Percentiles rank a stretch among this genome's conserved stretches.
Conservation (phyloP, 441 rosid species). For the Aleurites moluccanus region DNA sequence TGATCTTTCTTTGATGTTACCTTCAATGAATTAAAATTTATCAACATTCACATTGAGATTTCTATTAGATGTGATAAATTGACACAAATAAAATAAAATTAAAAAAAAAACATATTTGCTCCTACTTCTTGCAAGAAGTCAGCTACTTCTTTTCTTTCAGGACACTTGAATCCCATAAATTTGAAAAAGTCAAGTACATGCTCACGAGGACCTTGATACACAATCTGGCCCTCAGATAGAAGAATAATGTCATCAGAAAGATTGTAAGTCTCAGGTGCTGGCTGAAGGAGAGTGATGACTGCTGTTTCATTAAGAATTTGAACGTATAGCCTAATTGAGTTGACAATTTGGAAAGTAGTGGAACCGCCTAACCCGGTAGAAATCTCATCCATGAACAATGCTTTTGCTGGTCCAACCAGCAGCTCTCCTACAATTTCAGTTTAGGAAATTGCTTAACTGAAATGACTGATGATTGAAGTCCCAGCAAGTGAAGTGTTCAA, state of each 20-base stretch:
- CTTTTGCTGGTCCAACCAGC: constrained; percentile 73
- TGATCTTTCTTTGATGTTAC: constrained; percentile 92
- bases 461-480: too few relatives aligned
- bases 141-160: constrained; percentile 77
- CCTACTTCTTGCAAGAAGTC: constrained; percentile 90
- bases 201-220: constrained; percentile 76
- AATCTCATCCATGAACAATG: constrained; percentile 77
- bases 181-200: constrained; percentile 64
- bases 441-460: too few relatives aligned
- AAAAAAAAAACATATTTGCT: too few relatives aligned
- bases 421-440: constrained; percentile 57
- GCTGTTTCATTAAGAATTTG: constrained; percentile 69
- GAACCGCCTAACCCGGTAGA: constrained; percentile 86
- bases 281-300: constrained; percentile 85
- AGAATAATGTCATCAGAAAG: constrained; percentile 78
- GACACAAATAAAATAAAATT: too few relatives aligned
- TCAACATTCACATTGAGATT: too few relatives aligned
- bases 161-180: constrained; percentile 75
- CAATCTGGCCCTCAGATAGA: constrained; percentile 63
- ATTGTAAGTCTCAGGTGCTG: constrained; percentile 78
- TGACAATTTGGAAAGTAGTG: constrained; percentile 70
- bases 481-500: too few relatives aligned
- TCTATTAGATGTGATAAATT: too few relatives aligned
- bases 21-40: constrained; percentile 34
- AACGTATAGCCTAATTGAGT: constrained; percentile 53